These are phyloP conservation scores for Apiospora pterosperma DNA, from an alignment of 2,329 filamentous ascomycete species.

Conservation along the genomic window DNA sequence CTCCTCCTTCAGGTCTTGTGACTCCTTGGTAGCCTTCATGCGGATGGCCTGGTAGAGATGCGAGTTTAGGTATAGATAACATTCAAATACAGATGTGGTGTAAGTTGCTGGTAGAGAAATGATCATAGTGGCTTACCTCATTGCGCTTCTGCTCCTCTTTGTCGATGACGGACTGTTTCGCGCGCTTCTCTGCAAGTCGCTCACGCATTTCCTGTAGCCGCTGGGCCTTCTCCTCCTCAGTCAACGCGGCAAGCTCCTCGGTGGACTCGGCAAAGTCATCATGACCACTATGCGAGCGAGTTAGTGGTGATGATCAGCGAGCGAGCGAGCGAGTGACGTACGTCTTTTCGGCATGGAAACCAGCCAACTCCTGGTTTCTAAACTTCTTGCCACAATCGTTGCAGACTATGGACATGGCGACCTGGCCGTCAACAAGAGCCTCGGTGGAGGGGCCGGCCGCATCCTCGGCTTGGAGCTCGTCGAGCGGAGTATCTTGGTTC, in stretches of 20 bases:
- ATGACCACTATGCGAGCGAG: constrained; percentile 59
- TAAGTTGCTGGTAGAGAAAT: background rate
- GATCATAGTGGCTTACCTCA: constrained; percentile 54
- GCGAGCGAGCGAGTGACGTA: constrained; percentile 31
- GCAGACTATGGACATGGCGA: constrained; percentile 81
- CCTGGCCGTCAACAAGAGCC: constrained; percentile 64
- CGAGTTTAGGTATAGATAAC: constrained; percentile 1
- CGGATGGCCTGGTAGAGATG: constrained; percentile 56
- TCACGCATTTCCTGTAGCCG: constrained; percentile 71
- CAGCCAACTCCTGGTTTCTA: constrained; percentile 73
- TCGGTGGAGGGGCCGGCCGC: constrained; percentile 53
- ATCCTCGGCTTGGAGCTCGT: constrained; percentile 68
- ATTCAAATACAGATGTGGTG: background rate
- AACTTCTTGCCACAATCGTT: constrained; percentile 95
- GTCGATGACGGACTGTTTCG: constrained; percentile 65
- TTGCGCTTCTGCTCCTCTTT: constrained; percentile 82
- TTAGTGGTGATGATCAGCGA: constrained; percentile 9
- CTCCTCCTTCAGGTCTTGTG: constrained; percentile 86
- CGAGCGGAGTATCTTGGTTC: constrained; percentile 82
- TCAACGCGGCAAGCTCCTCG: constrained; percentile 86
- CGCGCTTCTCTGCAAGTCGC: constrained; percentile 70
- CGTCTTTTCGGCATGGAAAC: constrained; percentile 89
- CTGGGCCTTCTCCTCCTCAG: constrained; percentile 85
- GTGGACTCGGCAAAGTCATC: constrained; percentile 90
- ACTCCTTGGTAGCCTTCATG: constrained; percentile 84